Conservation (phyloP, 805 yeast species). For the Saccharomycodes ludwigii region DNA sequence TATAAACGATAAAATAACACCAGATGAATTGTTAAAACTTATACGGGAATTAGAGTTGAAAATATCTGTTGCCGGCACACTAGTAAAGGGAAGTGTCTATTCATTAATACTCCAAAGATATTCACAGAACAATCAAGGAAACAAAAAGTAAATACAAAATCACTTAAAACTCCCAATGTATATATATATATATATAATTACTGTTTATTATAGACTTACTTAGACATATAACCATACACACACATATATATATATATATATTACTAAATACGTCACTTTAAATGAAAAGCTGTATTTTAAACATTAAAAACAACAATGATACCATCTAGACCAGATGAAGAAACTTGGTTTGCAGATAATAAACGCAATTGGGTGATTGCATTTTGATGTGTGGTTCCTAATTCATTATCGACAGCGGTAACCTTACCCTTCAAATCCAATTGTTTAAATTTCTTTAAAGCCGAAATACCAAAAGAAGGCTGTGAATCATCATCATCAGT, state of each 20-base stretch:
- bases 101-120: constrained; percentile 45
- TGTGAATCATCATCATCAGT: constrained; percentile 37
- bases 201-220: neutral
- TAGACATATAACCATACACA: neutral
- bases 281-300: constrained; percentile 18
- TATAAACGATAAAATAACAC: constrained; percentile 10
- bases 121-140: constrained; percentile 11
- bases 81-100: constrained; percentile 61
- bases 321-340: constrained; percentile 84
- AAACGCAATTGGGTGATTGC: constrained; percentile 61
- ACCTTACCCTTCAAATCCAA: constrained; percentile 87
- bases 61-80: constrained; percentile 49
- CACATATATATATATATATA: neutral
- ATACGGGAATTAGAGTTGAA: constrained; percentile 51
- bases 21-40: constrained; percentile 32
- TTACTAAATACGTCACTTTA: constrained; percentile 7
- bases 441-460: constrained; percentile 88
- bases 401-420: constrained; percentile 31
- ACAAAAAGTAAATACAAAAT: constrained; percentile 1
- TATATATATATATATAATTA: constrained; percentile 9
- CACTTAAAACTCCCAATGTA: neutral
- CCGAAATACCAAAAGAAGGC: constrained; percentile 51
- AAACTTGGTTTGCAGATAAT: constrained; percentile 40
- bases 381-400: constrained; percentile 82
- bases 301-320: constrained; percentile 68